Evolutionary conservation across 106 monocot genomes (phyloP).

Genomic region (Dendrobium huoshanense): DNA sequence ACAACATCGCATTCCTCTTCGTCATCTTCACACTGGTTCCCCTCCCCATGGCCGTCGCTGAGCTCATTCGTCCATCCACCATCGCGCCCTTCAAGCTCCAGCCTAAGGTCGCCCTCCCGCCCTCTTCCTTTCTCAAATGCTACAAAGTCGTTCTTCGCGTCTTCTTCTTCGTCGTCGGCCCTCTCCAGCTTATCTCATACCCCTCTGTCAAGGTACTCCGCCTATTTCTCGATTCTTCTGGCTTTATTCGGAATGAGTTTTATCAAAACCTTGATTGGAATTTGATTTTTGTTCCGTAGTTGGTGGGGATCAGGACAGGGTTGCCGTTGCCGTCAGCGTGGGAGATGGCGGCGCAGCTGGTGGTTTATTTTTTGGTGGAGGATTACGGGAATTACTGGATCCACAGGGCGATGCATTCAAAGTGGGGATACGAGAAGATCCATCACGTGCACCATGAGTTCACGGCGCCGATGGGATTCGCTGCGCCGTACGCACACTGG

Average conservation of each 20-base stretch:
- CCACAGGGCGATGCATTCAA: constrained; percentile 54
- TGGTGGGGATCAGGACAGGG: constrained; percentile 75
- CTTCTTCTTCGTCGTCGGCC: constrained; percentile 63
- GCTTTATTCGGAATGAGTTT: not conserved
- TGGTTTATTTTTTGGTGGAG: constrained; percentile 80
- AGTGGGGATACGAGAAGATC: constrained; percentile 91
- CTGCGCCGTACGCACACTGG: constrained; percentile 93
- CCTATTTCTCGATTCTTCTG: not conserved
- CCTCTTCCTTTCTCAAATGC: constrained; percentile 50
- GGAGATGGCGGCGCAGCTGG: constrained; percentile 59
- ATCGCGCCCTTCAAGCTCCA: constrained; percentile 73
- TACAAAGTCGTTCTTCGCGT: constrained; percentile 53
- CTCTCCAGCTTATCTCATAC: constrained; percentile 77
- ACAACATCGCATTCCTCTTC: constrained; percentile 77
- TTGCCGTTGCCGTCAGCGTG: constrained; percentile 57
- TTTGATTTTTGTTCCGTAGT: constrained; percentile 22
- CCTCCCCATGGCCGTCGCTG: constrained; percentile 67
- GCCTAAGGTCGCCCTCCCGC: constrained; percentile 51
- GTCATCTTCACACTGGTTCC: constrained; percentile 70
- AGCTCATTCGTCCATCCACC: constrained; percentile 35
- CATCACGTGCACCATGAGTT: constrained; percentile 88
- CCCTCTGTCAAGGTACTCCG: constrained; percentile 70
- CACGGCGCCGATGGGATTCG: constrained; percentile 88
- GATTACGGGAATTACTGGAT: constrained; percentile 95
- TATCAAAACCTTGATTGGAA: not conserved